phyloP scores from a whole-genome alignment of 805 yeast genomes.

The Wickerhamomyces ciferrii region DNA sequence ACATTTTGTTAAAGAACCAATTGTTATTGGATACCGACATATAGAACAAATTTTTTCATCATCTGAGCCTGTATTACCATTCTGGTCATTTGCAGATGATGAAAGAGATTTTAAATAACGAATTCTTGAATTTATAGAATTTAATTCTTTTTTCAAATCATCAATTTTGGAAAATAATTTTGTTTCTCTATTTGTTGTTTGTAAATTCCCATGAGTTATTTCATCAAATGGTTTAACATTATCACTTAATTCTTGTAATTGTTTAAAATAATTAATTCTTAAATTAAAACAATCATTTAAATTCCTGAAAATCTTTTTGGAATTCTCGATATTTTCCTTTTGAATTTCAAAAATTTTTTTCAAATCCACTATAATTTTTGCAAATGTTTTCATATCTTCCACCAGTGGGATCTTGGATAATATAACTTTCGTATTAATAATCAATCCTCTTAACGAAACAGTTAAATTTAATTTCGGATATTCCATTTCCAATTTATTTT shows the following conservation, averaged over 20 bases:
- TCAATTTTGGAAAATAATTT: conserved; percentile 5
- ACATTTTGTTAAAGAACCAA: conserved; percentile 82
- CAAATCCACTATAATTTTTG: conserved; percentile 9
- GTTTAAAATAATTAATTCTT: conserved; percentile 78
- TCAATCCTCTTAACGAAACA: conserved; percentile 5
- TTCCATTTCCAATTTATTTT: conserved; percentile 12
- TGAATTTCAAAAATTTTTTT: conserved; percentile 27
- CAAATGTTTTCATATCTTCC: conserved; percentile 4
- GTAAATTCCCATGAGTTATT: conserved; percentile 15
- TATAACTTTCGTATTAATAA: conserved; percentile 9
- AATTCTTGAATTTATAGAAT: conserved; percentile 32
- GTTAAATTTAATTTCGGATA: conserved; percentile 1
- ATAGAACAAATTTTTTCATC: conserved; percentile 58
- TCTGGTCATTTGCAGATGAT: conserved; percentile 22
- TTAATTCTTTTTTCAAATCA: conserved; percentile 14
- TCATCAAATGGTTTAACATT: conserved; percentile 53
- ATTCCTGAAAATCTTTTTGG: conserved; percentile 39
- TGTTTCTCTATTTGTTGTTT: not conserved
- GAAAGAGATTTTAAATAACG: conserved; percentile 44
- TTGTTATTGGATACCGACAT: conserved; percentile 63
- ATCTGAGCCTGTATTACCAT: too few relatives aligned
- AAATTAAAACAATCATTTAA: conserved; percentile 68
- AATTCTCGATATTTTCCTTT: conserved; percentile 21
- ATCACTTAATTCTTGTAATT: conserved; percentile 83
- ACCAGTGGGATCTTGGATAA: not conserved